These are phyloP conservation scores for Pythium sp. DNA, from an alignment of 352 stramenopile species.

Conservation along the genomic window DNA sequence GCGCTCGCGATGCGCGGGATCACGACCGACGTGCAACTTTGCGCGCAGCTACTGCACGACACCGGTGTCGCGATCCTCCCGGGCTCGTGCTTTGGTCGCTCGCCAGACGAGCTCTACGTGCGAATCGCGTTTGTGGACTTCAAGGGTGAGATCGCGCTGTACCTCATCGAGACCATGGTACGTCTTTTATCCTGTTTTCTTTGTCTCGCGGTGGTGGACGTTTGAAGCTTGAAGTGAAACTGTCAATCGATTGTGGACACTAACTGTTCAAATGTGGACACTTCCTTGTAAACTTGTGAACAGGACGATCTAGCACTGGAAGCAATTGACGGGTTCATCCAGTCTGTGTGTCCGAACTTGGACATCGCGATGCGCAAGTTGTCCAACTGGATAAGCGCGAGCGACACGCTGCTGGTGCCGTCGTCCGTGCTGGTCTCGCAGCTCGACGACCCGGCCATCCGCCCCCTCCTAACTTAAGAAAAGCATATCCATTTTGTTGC, in stretches of 20 bases:
- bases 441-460: constrained; percentile 12
- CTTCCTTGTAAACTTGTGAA: constrained; percentile 10
- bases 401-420: constrained; percentile 14
- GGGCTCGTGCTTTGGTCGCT: constrained; percentile 80
- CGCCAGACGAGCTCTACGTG: constrained; percentile 70
- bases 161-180: constrained; percentile 87
- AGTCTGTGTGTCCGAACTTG: constrained; percentile 86
- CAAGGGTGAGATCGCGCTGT: constrained; percentile 84
- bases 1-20: constrained; percentile 60
- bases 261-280: neutral
- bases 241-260: neutral
- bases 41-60: constrained; percentile 72
- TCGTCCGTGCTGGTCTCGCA: constrained; percentile 19
- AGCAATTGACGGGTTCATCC: constrained; percentile 80
- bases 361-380: constrained; percentile 81
- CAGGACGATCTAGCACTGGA: constrained; percentile 67
- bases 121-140: constrained; percentile 87
- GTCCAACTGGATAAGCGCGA: constrained; percentile 54
- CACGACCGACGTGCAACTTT: constrained; percentile 70
- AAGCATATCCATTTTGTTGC: neutral
- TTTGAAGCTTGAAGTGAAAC: neutral
- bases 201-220: neutral
- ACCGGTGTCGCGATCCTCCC: constrained; percentile 85
- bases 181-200: constrained; percentile 11
- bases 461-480: constrained; percentile 14